These are phyloP conservation scores for Aspergillus sp. DNA, from an alignment of 2,329 filamentous ascomycete species.

Conservation along the genomic window DNA sequence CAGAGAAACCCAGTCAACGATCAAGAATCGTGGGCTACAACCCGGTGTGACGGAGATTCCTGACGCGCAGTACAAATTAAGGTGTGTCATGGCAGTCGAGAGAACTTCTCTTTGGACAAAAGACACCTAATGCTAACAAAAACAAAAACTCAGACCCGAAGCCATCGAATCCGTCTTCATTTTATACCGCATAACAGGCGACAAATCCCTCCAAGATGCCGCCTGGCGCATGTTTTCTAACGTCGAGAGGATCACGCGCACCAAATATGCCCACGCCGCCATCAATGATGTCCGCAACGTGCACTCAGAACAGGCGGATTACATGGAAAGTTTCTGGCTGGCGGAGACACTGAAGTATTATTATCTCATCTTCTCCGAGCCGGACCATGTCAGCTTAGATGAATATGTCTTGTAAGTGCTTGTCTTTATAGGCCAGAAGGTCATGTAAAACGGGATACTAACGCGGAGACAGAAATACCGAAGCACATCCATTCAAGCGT, in stretches of 20 bases:
- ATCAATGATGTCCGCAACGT: constrained; percentile 34
- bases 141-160: constrained; percentile 35
- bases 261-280: constrained; percentile 37
- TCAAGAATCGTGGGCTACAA: constrained; percentile 15
- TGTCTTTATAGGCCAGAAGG: neutral
- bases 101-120: too few relatives aligned
- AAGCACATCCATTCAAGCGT: constrained; percentile 33
- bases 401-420: constrained; percentile 36
- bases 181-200: constrained; percentile 52
- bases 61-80: constrained; percentile 23
- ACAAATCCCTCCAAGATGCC: constrained; percentile 38
- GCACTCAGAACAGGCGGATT: constrained; percentile 23
- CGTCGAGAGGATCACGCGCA: constrained; percentile 37
- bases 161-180: constrained; percentile 56
- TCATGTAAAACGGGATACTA: constrained; percentile 1
- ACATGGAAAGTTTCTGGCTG: constrained; percentile 42
- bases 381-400: constrained; percentile 33
- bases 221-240: constrained; percentile 45
- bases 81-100: constrained; percentile 12
- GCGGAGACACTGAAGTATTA: constrained; percentile 40
- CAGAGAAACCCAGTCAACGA: constrained; percentile 11
- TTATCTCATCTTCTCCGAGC: constrained; percentile 38
- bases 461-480: constrained; percentile 26
- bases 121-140: neutral
- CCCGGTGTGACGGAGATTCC: constrained; percentile 21